Conservation (phyloP, 306 rosid species). For the Aeschynomene evenia region DNA sequence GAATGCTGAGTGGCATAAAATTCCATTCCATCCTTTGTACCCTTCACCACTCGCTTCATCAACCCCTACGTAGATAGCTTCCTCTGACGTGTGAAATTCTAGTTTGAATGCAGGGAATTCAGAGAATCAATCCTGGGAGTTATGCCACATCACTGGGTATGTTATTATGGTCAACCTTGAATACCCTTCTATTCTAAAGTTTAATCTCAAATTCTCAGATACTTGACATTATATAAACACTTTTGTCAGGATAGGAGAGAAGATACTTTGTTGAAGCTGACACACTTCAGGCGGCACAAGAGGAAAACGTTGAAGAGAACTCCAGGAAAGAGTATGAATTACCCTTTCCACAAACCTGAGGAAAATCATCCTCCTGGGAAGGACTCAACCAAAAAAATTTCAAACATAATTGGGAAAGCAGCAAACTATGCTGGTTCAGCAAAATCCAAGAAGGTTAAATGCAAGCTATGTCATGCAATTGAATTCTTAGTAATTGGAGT, state of each 20-base stretch:
- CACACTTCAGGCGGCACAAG: constrained; percentile 84
- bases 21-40: not conserved
- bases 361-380: constrained; percentile 97
- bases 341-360: constrained; percentile 88
- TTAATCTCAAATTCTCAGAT: not conserved
- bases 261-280: constrained; percentile 78
- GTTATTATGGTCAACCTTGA: constrained; percentile 22
- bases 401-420: constrained; percentile 88
- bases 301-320: constrained; percentile 80
- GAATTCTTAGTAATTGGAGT: constrained; percentile 2
- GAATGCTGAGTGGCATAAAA: not conserved
- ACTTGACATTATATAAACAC: constrained; percentile 26
- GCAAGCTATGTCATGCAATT: constrained; percentile 24
- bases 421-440: constrained; percentile 85
- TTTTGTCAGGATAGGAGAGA: constrained; percentile 91
- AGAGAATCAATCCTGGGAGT: constrained; percentile 96
- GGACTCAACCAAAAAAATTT: constrained; percentile 86
- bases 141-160: constrained; percentile 99
- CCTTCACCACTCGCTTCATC: not conserved
- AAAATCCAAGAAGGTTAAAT: constrained; percentile 72
- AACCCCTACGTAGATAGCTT: constrained; percentile 32
- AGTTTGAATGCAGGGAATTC: constrained; percentile 98
- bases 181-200: not conserved
- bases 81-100: constrained; percentile 46
- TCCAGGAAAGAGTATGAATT: constrained; percentile 60